Base-by-base conservation (phyloP, 1,284 basidiomycete species). In the Mycosarcoma maydis region DNA sequence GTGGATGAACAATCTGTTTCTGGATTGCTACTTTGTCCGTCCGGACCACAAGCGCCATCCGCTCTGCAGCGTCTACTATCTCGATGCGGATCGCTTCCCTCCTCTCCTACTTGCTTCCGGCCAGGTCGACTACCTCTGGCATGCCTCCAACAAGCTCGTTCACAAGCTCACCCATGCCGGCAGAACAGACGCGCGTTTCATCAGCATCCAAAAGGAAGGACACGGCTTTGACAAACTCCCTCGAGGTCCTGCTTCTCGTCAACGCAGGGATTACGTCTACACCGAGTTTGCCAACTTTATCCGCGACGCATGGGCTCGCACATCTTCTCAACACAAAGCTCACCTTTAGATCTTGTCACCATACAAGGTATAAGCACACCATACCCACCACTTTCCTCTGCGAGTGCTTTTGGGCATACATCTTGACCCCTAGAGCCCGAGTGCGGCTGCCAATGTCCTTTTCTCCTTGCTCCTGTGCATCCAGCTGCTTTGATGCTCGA, bases 161-260 rank as follows among this genome's bases (percentile, higher is more conserved):
- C 38, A 68, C 16, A 66, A 62, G 24, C 58, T 80, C 13, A 39
- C 49, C 26, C 32, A 61, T 24, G 56, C 66, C 34, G 73, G 72
- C 17, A 43, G 48, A 5, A 24, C 16, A n/a, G 57, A 70, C 39
- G 52, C 57, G 3, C 56, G 52, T 22, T 73, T 80, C 49, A 40
- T 71, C 33, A 50, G 45, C 22, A 45, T 77, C 10, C 44, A 58
- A 23, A 58, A 60, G 26, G 76, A 75, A 42, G 75, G 72, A 4
- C 78, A 80, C 38, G 76, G 71, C 13, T 80, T 80, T 26, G 78
- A 80, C 55, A 78, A 78, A 48, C 48, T 65, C 9, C 51, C 69
- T 19, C 55, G 58, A 13, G 42, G 48, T 11, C 62, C 55, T 4
- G 61, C 62, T 3, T 72, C 75, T 16, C 32, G 49, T 23, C 17